Conservation (phyloP, 116 monocot genomes). For the Cymodocea nodosa region DNA sequence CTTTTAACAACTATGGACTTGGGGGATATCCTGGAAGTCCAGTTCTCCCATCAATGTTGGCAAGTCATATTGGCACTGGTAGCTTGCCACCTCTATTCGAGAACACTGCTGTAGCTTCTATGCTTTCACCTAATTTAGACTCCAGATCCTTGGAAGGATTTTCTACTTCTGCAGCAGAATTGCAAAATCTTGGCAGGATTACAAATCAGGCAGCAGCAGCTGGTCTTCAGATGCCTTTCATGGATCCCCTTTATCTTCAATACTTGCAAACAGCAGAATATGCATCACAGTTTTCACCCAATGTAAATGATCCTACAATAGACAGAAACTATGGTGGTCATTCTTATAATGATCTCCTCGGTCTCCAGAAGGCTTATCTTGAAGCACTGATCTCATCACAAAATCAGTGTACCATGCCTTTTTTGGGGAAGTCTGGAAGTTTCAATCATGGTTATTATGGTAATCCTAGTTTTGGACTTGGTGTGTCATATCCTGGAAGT, state of each 20-base stretch:
- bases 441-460: constrained; percentile 38
- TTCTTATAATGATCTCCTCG: constrained; percentile 50
- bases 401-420: constrained; percentile 40
- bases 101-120: constrained; percentile 24
- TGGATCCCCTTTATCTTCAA: constrained; percentile 32
- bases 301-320: constrained; percentile 28
- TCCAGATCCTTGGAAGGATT: constrained; percentile 23
- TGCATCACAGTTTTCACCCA: constrained; percentile 31
- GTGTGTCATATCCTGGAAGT: constrained; percentile 48
- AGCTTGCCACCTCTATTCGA: constrained; percentile 37
- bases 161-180: constrained; percentile 14
- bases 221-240: constrained; percentile 31
- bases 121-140: constrained; percentile 23
- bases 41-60: constrained; percentile 18
- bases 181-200: constrained; percentile 31
- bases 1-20: constrained; percentile 19
- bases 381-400: constrained; percentile 45
- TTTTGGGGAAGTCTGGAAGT: constrained; percentile 32
- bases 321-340: constrained; percentile 24
- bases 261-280: constrained; percentile 35
- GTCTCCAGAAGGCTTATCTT: constrained; percentile 28
- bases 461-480: constrained; percentile 37
- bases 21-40: constrained; percentile 30
- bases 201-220: constrained; percentile 26
- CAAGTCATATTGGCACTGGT: constrained; percentile 27